These are phyloP conservation scores for Carpinus viminea DNA, from an alignment of 306 rosid species.

Conservation along the genomic window DNA sequence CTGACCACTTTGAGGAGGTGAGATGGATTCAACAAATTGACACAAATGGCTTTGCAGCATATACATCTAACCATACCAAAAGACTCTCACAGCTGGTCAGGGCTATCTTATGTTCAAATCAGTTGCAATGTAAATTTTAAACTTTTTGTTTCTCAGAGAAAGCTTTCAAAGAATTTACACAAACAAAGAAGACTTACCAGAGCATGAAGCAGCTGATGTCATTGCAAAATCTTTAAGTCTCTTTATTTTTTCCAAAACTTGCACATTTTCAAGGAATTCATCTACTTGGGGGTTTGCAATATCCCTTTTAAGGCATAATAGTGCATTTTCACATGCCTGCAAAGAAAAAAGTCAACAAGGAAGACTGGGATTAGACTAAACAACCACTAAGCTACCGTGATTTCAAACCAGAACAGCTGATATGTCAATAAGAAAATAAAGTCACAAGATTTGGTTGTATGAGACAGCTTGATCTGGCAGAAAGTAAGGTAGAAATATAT, in stretches of 20 bases:
- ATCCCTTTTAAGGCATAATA: constrained; percentile 43
- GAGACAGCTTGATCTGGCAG: neutral
- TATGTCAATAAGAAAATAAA: neutral
- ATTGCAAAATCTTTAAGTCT: constrained; percentile 56
- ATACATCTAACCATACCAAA: neutral
- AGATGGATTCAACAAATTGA: neutral
- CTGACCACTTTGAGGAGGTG: neutral
- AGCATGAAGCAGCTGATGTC: constrained; percentile 52
- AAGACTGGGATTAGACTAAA: constrained; percentile 9
- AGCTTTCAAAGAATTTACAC: constrained; percentile 5
- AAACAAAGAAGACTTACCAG: constrained; percentile 49
- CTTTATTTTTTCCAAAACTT: constrained; percentile 42
- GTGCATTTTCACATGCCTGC: constrained; percentile 75
- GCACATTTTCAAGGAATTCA: constrained; percentile 26
- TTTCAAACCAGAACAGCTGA: constrained; percentile 1
- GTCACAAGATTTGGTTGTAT: neutral
- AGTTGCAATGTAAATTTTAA: neutral
- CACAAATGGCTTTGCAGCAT: neutral
- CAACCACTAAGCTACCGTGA: constrained; percentile 2
- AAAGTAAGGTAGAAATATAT: neutral
- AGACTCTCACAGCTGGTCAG: neutral
- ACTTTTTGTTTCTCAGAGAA: neutral
- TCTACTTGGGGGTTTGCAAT: constrained; percentile 33
- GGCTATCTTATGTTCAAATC: neutral
- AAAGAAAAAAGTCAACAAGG: constrained; percentile 22